Conservation (phyloP, 2,329 filamentous ascomycete species). For the Trematosphaeria pertusa region DNA sequence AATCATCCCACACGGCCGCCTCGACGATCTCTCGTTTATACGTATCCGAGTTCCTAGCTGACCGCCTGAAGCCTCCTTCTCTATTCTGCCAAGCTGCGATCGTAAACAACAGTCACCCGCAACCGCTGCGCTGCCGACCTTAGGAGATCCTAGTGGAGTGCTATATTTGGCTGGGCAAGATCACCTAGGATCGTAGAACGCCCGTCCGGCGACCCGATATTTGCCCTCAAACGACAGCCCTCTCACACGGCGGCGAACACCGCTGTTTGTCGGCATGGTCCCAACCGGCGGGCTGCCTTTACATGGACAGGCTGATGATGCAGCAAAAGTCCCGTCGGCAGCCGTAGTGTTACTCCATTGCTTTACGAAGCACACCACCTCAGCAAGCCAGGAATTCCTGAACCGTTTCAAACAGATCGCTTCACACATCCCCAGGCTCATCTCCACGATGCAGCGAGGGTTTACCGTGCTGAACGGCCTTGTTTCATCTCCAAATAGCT, state of each 20-base stretch:
- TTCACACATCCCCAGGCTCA: not conserved
- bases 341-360: not conserved
- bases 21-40: constrained; percentile 8
- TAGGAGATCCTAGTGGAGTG: constrained; percentile 1
- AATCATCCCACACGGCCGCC: constrained; percentile 12
- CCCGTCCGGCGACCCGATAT: not conserved
- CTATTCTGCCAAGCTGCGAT: constrained; percentile 6
- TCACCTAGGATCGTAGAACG: not conserved
- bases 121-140: not conserved
- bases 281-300: too few species aligned
- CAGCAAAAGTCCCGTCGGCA: too few species aligned
- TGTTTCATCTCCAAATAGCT: too few species aligned
- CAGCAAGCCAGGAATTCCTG: not conserved
- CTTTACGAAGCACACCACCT: not conserved
- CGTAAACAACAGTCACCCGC: constrained; percentile 14
- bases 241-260: too few species aligned
- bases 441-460: not conserved
- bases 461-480: too few species aligned
- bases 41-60: constrained; percentile 8
- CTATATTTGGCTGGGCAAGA: constrained; percentile 16
- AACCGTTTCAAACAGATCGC: constrained; percentile 2
- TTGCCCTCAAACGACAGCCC: not conserved
- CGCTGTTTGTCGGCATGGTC: too few species aligned
- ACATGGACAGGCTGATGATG: too few species aligned
- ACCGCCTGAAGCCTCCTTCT: constrained; percentile 6